These are phyloP conservation scores for Aphanocladium album DNA, from an alignment of 2,329 filamentous ascomycete species.

Conservation along the genomic window DNA sequence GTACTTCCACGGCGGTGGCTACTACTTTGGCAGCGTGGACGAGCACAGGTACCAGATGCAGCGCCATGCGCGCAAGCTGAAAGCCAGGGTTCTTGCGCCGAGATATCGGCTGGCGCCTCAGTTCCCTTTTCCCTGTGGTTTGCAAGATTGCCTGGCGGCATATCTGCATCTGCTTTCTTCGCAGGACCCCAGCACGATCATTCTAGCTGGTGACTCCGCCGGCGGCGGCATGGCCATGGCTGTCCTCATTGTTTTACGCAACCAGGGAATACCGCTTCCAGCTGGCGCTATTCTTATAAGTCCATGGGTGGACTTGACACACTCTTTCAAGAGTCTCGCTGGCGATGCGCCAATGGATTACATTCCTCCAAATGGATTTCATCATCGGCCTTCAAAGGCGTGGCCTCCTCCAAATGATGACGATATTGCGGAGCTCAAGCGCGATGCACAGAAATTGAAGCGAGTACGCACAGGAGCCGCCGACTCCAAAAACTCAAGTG, in stretches of 20 bases:
- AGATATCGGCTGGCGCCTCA: slow-evolving; percentile 85
- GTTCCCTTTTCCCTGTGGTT: slow-evolving; percentile 89
- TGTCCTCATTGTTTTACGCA: slow-evolving; percentile 73
- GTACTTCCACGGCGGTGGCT: slow-evolving; percentile 90
- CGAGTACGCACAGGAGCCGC: slow-evolving; percentile 14
- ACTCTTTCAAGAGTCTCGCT: slow-evolving; percentile 89
- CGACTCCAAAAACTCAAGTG: background rate
- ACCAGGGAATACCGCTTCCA: slow-evolving; percentile 77
- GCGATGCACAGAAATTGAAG: slow-evolving; percentile 42
- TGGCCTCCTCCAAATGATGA: slow-evolving; percentile 90
- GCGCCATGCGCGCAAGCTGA: slow-evolving; percentile 87
- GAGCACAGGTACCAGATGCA: slow-evolving; percentile 99
- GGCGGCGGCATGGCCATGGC: slow-evolving; percentile 85
- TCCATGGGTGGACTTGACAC: slow-evolving; percentile 92
- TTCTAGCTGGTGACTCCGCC: slow-evolving; percentile 88
- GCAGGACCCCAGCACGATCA: slow-evolving; percentile 74
- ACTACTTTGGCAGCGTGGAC: slow-evolving; percentile 92
- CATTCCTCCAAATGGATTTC: slow-evolving; percentile 80
- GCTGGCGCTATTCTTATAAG: slow-evolving; percentile 88
- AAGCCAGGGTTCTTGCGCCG: slow-evolving; percentile 82
- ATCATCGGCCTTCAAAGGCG: slow-evolving; percentile 80
- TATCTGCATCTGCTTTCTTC: slow-evolving; percentile 77
- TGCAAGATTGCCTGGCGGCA: slow-evolving; percentile 83
- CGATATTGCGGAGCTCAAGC: slow-evolving; percentile 54
- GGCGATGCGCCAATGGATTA: slow-evolving; percentile 73